Percentiles rank a stretch among this genome's conserved stretches.
Conservation (phyloP, 805 yeast genomes). For the Vanderwaltozyma verrucispora region DNA sequence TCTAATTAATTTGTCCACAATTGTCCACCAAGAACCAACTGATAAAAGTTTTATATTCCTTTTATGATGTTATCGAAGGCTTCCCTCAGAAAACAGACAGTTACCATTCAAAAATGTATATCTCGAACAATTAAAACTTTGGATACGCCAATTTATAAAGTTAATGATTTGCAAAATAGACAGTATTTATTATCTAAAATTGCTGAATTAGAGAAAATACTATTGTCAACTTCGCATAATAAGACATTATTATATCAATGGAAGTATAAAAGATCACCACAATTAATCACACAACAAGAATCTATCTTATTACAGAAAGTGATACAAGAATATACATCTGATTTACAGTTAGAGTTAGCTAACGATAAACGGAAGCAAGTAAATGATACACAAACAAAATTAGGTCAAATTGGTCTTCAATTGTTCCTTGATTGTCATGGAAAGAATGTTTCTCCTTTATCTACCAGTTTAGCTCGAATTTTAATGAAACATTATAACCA, state of each 20-base stretch:
- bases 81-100: no score
- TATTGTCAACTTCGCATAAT: slow-evolving; percentile 15
- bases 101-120: no score
- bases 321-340: slow-evolving; percentile 13
- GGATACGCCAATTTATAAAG: slow-evolving; percentile 18
- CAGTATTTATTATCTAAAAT: slow-evolving; percentile 12
- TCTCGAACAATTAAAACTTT: slow-evolving; percentile 20
- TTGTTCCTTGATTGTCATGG: slow-evolving; percentile 16
- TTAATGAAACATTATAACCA: slow-evolving; percentile 13
- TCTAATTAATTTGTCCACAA: no score
- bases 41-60: no score
- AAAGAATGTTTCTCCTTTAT: slow-evolving; percentile 12
- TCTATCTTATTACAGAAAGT: slow-evolving; percentile 12
- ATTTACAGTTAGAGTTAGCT: slow-evolving; percentile 14
- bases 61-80: no score
- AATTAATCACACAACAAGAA: slow-evolving; percentile 15
- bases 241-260: slow-evolving; percentile 16
- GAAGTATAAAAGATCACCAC: slow-evolving; percentile 17
- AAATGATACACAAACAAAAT: slow-evolving; percentile 6
- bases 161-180: slow-evolving; percentile 6
- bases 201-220: slow-evolving; percentile 11
- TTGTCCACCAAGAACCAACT: no score
- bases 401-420: slow-evolving; percentile 21
- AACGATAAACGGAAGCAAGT: slow-evolving; percentile 1
- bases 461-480: slow-evolving; percentile 11